Percentiles rank a stretch among this genome's conserved stretches.
These are phyloP conservation scores for Cladosporium sp. DNA, from an alignment of 2,329 filamentous ascomycete genomes.

Conservation along the genomic window DNA sequence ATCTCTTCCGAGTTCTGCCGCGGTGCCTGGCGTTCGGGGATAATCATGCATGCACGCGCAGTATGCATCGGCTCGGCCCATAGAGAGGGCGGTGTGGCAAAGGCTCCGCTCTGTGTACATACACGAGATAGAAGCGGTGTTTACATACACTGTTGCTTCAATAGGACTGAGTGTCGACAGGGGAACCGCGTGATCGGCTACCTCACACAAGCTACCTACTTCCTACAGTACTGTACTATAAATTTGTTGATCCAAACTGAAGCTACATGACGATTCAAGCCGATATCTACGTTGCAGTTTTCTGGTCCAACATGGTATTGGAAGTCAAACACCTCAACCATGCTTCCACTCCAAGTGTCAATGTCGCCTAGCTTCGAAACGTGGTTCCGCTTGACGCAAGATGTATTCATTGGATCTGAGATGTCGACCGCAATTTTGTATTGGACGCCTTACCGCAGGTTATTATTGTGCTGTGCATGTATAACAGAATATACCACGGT, in stretches of 20 bases:
- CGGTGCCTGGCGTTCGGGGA: background rate
- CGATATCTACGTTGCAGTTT: background rate
- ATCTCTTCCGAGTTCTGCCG: background rate
- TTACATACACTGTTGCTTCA: background rate
- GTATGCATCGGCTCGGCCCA: background rate
- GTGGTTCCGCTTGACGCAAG: background rate
- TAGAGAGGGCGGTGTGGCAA: background rate
- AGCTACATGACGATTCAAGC: background rate
- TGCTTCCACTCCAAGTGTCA: no score
- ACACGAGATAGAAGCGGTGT: constrained; percentile 1
- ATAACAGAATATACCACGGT: background rate
- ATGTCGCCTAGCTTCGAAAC: background rate
- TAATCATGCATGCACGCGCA: background rate
- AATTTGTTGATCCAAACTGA: background rate
- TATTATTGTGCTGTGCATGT: background rate
- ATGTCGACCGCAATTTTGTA: background rate
- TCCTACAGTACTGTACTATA: background rate
- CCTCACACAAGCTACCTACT: background rate
- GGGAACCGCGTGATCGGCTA: background rate
- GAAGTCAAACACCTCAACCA: no score
- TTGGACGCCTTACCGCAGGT: background rate
- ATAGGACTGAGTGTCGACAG: background rate
- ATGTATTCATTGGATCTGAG: background rate
- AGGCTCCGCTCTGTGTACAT: constrained; percentile 4
- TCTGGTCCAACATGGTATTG: background rate